Conservation (phyloP, 441 rosid genomes). For the Croton laevigatus region DNA sequence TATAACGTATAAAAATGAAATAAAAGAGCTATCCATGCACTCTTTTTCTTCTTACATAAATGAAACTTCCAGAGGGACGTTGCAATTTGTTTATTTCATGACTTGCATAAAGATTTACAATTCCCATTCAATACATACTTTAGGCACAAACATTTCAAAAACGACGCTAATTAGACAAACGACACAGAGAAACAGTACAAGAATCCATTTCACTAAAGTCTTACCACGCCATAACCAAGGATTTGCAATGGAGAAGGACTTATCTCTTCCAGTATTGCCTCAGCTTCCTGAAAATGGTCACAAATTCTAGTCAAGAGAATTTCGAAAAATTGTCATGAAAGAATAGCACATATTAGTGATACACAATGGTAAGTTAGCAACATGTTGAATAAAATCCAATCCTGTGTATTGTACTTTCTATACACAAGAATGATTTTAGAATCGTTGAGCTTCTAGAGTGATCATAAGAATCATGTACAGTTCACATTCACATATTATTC, state of each 20-base stretch:
- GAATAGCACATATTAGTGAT: not conserved
- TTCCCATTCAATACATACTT: not conserved
- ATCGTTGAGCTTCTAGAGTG: slow-evolving; percentile 9
- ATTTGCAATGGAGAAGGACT: slow-evolving; percentile 79
- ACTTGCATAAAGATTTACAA: not conserved
- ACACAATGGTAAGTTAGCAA: not conserved
- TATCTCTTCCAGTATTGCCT: slow-evolving; percentile 84
- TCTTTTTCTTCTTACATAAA: not conserved
- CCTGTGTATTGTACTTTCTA: not conserved
- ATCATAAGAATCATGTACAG: not conserved
- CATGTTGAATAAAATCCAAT: slow-evolving; percentile 3
- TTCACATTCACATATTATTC: not conserved
- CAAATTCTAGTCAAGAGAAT: slow-evolving; percentile 21
- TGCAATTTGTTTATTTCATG: not conserved
- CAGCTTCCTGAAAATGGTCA: slow-evolving; percentile 67
- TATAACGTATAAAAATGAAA: slow-evolving; percentile 4
- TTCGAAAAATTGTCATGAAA: slow-evolving; percentile 1
- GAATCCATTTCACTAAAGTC: slow-evolving; percentile 21
- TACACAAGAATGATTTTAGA: not conserved
- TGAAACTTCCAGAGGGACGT: not conserved
- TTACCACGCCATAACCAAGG: slow-evolving; percentile 79
- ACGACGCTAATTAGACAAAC: not conserved
- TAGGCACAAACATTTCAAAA: not conserved
- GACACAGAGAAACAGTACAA: slow-evolving; percentile 2
- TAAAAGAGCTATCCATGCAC: not conserved